phyloP scores from a whole-genome alignment of 495 filamentous ascomycete species.

The Hyaloscypha hepaticicola region DNA sequence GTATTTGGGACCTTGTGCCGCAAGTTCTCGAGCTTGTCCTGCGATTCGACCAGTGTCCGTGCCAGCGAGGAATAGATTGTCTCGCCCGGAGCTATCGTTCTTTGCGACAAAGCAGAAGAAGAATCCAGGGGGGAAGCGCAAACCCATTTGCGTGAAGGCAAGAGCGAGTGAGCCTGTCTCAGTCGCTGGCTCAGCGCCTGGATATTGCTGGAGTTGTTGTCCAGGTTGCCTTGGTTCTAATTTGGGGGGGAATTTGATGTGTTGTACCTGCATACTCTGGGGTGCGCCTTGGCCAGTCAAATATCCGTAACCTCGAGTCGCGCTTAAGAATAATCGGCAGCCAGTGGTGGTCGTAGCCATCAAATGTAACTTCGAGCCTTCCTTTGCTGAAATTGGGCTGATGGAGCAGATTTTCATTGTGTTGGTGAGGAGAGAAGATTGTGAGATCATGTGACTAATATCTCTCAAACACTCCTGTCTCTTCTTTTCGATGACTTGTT shows the following conservation, averaged over 20 bases:
- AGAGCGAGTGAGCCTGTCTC: slow-evolving; percentile 49
- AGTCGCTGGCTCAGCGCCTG: slow-evolving; percentile 32
- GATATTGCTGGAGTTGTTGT: slow-evolving; percentile 33
- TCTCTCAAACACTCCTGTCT: slow-evolving; percentile 52
- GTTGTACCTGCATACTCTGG: slow-evolving; percentile 94
- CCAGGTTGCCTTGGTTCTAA: slow-evolving; percentile 33
- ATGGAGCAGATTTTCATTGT: slow-evolving; percentile 75
- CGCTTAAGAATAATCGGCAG: slow-evolving; percentile 87
- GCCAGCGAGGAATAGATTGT: slow-evolving; percentile 78
- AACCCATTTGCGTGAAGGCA: slow-evolving; percentile 53
- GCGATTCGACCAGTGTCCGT: slow-evolving; percentile 83
- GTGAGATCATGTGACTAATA: slow-evolving; percentile 77
- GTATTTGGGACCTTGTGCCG: slow-evolving; percentile 49
- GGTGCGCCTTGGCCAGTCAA: slow-evolving; percentile 67
- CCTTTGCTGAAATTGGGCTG: slow-evolving; percentile 74
- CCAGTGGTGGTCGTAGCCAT: slow-evolving; percentile 89
- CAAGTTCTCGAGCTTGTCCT: slow-evolving; percentile 51
- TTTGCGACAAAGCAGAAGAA: slow-evolving; percentile 78
- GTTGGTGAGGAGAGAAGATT: slow-evolving; percentile 63
- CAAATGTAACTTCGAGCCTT: slow-evolving; percentile 81
- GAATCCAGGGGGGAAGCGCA: slow-evolving; percentile 81
- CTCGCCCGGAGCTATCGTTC: slow-evolving; percentile 46
- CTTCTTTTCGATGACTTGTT: slow-evolving; percentile 55
- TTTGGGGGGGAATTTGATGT: slow-evolving; percentile 86
- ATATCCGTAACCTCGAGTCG: slow-evolving; percentile 73